These are phyloP conservation scores for Drosera spatulata DNA, from an alignment of 179 eudicot species.

Conservation along the genomic window DNA sequence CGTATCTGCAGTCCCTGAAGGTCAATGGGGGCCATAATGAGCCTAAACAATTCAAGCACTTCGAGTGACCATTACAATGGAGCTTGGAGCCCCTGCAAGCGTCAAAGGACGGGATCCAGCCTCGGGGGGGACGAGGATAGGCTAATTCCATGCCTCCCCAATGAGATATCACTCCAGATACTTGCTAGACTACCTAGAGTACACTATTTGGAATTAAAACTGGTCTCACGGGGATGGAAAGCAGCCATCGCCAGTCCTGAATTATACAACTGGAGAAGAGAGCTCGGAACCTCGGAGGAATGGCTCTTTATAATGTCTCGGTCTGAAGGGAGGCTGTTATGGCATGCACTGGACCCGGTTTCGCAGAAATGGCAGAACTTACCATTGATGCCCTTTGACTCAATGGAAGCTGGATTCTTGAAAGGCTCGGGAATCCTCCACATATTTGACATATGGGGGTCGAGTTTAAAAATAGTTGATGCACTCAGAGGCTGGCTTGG, in stretches of 20 bases:
- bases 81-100: conserved; percentile 27
- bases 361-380: conserved; percentile 66
- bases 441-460: conserved; percentile 52
- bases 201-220: conserved; percentile 37
- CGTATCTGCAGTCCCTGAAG: no score
- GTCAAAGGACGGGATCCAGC: conserved; percentile 43
- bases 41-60: conserved; percentile 25
- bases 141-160: conserved; percentile 78
- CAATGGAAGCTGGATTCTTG: conserved; percentile 29
- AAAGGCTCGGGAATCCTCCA: conserved; percentile 38
- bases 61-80: conserved; percentile 20
- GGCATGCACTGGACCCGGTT: conserved; percentile 77
- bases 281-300: conserved; percentile 64
- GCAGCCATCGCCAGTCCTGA: conserved; percentile 52
- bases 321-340: conserved; percentile 35
- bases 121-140: conserved; percentile 45
- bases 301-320: conserved; percentile 78
- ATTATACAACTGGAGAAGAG: conserved; percentile 58
- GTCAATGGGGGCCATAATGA: conserved; percentile 64
- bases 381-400: conserved; percentile 62
- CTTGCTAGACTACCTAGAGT: conserved; percentile 82
- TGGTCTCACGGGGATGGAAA: conserved; percentile 79
- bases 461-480: conserved; percentile 54
- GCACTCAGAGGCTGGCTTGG: conserved; percentile 72
- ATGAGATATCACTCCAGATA: conserved; percentile 84